Base-by-base conservation (phyloP, 1,139 yeast genomes). In the Taphrina populina region DNA sequence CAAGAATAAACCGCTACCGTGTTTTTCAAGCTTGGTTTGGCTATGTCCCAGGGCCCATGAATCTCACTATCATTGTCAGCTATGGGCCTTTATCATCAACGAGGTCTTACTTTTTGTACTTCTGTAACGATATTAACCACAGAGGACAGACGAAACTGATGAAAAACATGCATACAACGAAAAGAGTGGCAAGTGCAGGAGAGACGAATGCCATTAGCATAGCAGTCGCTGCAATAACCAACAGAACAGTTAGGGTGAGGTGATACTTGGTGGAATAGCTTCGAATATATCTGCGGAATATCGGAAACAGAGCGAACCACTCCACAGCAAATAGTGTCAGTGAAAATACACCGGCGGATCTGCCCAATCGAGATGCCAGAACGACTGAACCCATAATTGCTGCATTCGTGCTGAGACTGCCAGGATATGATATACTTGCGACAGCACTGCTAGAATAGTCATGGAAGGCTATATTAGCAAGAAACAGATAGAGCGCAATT, bases 21-120 rank as follows among this genome's bases (percentile, higher is more conserved):
- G 30, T 29, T 37, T 13, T 37, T 37, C 5, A 37, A 29, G 24
- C 43, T 37, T 6, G 95, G 95, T 64, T 78, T 80, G 10, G 95
- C 95, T 1, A 85, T 82, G 68, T 88, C 96, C 96, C 96, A 88
- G 0, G 96, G 96, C 0, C 96, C 96, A 69, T 84, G 90, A 57
- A 88, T 73, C 67, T 87, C 95, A 67, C 65, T 63, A 34, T 4
- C n/a, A n/a, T n/a, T n/a, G n/a, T n/a, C n/a, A n/a, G n/a, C n/a
- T n/a, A n/a, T n/a, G n/a, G n/a, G n/a, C n/a, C n/a, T n/a, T n/a
- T n/a, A n/a, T n/a, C n/a, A n/a, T n/a, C n/a, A n/a, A n/a, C n/a
- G 43, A 29, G 15, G 11, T 51, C 63, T 27, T 41, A 63, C 65
- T 87, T 86, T 68, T 88, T 88, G 66, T 87, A 87, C 69, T 81